Evolutionary conservation across 2,329 filamentous ascomycete genomes (phyloP), one percentile per base, ranked within the genome.

Genomic region (Albifimbria verrucaria): DNA sequence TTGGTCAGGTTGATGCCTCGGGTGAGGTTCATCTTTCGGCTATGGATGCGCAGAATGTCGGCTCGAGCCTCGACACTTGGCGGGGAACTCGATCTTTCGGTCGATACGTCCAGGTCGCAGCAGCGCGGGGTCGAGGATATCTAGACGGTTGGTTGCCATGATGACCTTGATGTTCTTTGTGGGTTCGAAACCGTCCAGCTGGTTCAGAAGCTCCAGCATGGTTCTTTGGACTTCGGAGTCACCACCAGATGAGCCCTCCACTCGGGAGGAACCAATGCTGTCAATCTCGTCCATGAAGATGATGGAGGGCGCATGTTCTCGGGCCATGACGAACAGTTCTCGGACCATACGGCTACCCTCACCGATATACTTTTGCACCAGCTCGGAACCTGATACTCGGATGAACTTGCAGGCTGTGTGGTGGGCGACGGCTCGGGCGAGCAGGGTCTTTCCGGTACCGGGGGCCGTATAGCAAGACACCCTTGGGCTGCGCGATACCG

Each of bases 211-310:
- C 73, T 99, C 94, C 75, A 99, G 77, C 94, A 99, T 99, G 47
- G 94, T 99, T 66, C 94, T 88, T 77, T 99, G 94, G 50, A 99
- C 94, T 74, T 99, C 94, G 1, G 92, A 97, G 69, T 99, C 94
- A 67, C 94, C 94, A 50, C 92, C 92, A 20, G 90, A 95, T 54
- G 90, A 95, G 23, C 93, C 93, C 70, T 99, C 94, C 51, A 99
- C 93, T 74, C 94, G 90, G 55, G 92, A 96, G 28, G 92, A 97
- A 59, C 94, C 94, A 73, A 99, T 99, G 62, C 90, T 96, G 79
- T 99, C 94, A 73, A 99, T 97, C 75, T 99, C 94, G 72, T 99
- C 94, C 94, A 99, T 99, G 80, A 99, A 99, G 74, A 99, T 99
- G 75, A 99, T 99, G 61, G 90, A 96, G 21, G 94, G 94, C 1